These are phyloP conservation scores for Pneumocystis sp. DNA, from an alignment of 1,139 yeast species.

Conservation along the genomic window DNA sequence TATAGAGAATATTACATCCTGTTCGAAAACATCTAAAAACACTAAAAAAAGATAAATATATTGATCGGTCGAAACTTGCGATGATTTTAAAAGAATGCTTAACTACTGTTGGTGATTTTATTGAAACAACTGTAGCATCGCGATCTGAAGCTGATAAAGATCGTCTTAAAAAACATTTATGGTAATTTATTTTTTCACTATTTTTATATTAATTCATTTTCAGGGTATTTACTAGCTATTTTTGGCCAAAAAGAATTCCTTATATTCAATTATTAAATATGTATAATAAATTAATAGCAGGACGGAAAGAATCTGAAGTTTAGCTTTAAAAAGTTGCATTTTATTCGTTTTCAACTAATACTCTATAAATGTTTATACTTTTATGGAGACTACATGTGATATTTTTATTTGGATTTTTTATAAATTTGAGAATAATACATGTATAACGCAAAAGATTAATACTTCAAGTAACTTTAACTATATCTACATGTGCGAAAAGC, in stretches of 20 bases:
- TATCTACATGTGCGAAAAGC: too few species aligned
- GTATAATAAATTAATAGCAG: neutral
- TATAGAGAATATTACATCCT: slow-evolving; percentile 39
- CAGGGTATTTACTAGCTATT: neutral
- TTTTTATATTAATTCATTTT: neutral
- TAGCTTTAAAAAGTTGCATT: neutral
- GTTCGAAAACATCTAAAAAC: slow-evolving; percentile 60
- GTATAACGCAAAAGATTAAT: neutral
- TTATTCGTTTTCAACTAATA: neutral
- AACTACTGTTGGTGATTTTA: slow-evolving; percentile 64
- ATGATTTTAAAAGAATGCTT: slow-evolving; percentile 56
- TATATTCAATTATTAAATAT: neutral
- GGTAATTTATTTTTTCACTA: slow-evolving; percentile 26
- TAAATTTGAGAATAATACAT: neutral
- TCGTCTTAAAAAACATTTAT: slow-evolving; percentile 50
- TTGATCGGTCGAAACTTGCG: slow-evolving; percentile 80
- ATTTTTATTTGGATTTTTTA: neutral
- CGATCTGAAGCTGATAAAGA: slow-evolving; percentile 23
- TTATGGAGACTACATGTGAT: neutral
- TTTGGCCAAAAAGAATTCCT: slow-evolving; percentile 1
- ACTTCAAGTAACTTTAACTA: too few species aligned
- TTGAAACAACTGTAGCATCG: slow-evolving; percentile 27
- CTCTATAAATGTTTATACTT: neutral
- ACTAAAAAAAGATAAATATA: slow-evolving; percentile 65
- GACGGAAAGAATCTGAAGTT: neutral